Base-by-base conservation (phyloP, 352 stramenopile genomes). In the Phytophthora boehmeriae region DNA sequence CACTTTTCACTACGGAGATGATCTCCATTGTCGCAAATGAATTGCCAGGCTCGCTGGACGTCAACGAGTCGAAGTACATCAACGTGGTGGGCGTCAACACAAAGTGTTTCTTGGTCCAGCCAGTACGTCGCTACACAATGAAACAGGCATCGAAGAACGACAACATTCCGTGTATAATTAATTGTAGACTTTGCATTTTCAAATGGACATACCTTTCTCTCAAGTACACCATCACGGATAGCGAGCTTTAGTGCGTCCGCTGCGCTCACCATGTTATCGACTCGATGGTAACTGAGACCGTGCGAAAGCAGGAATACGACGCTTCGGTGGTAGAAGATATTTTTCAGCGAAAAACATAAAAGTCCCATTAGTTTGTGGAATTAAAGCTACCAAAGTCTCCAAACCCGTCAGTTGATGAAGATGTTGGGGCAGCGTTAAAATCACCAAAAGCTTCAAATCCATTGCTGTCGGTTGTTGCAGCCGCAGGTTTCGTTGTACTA, bases 91-190 rank as follows among this genome's bases (percentile, higher is more conserved):
- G 68, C 19, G 83, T 93, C 54, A 95, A 69, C 22, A 93, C 64
- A 36, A 92, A 92, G 47, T 82, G 82, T 56, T 86, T 80, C 68
- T 91, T 92, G 59, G 87, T 90, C 86, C 86, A 95, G 41, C 83
- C 82, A 44, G 82, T 89, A 56, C 80, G 80, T 28, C 78, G 71
- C 75, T 88, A 50, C 19, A 39, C 23, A 66, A 35, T 10, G 34
- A 51, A 11, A 61, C 4, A 32, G 42, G 30, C 52, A 9, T 23
- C 34, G 44, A 20, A 44, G 35, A 50, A n/a, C 23, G 20, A 14
- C 23, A 47, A 28, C 30, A 53, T 48, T 67, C 49, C 52, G 48
- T 23, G 23, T n/a, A 45, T 63, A 54, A 47, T 17, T 42, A 5
- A 20, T 6, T 30, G 25, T 30, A 30, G 25, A 44, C n/a, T 44